Percentiles rank a stretch among this genome's conserved stretches.
These are phyloP conservation scores for Hansfordia pulvinata DNA, from an alignment of 2,329 filamentous ascomycete genomes.

Conservation along the genomic window DNA sequence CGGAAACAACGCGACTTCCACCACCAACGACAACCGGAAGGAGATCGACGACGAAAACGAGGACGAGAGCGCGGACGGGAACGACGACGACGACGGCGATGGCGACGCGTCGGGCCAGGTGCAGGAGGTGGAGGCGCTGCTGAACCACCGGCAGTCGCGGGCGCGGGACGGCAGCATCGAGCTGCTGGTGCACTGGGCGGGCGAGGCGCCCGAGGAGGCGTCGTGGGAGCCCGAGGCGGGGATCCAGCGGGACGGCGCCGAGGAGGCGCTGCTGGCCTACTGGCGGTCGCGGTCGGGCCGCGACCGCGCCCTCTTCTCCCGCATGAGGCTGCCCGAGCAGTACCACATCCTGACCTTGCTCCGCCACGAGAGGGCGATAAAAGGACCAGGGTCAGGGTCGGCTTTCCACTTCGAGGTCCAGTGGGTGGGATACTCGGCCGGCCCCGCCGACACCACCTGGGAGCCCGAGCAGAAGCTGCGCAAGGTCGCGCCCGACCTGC, in stretches of 20 bases:
- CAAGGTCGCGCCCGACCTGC: conserved; percentile 9
- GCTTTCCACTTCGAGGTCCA: conserved; percentile 17
- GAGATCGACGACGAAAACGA: no score
- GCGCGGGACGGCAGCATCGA: conserved; percentile 11
- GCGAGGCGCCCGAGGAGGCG: conserved; percentile 11
- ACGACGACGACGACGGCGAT: background rate
- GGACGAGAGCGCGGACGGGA: conserved; percentile 7
- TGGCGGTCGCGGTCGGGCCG: conserved; percentile 19
- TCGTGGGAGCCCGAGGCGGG: conserved; percentile 20
- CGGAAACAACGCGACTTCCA: no score
- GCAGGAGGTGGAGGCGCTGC: conserved; percentile 11
- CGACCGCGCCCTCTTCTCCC: conserved; percentile 12
- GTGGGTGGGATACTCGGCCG: conserved; percentile 17
- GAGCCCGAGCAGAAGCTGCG: conserved; percentile 16
- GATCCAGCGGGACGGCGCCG: conserved; percentile 19
- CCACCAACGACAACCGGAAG: no score
- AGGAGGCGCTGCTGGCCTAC: conserved; percentile 17
- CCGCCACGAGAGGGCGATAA: conserved; percentile 12
- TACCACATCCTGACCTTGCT: conserved; percentile 16
- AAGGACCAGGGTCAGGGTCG: no score
- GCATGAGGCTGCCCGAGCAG: conserved; percentile 10
- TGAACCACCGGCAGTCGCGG: conserved; percentile 11
- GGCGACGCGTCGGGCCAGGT: conserved; percentile 2
- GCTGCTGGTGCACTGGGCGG: conserved; percentile 17
- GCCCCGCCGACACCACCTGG: conserved; percentile 13